Evolutionary conservation across 225 moss, liverwort and hornwort genomes (phyloP).

Genomic region (Climacium dendroides): DNA sequence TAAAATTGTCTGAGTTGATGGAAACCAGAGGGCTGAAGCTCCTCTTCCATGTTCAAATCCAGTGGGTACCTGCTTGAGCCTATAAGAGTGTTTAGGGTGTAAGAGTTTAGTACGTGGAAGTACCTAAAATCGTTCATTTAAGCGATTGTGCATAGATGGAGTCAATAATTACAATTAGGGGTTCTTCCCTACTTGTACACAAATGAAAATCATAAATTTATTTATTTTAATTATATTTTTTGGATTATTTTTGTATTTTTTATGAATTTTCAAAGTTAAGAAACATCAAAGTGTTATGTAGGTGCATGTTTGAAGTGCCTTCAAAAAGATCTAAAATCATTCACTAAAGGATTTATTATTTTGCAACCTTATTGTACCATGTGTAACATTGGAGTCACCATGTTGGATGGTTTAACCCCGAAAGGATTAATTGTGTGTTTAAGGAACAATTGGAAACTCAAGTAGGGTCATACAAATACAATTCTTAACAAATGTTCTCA

Average conservation of each 20-base stretch:
- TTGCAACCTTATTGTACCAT: background rate
- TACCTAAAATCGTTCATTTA: background rate
- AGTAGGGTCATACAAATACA: no score
- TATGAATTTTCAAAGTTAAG: background rate
- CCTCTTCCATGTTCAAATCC: background rate
- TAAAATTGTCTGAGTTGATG: background rate
- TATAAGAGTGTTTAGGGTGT: background rate
- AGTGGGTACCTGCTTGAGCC: background rate
- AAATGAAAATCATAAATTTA: background rate
- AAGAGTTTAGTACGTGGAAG: background rate
- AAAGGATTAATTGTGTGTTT: no score
- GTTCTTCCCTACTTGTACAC: background rate
- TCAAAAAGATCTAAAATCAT: background rate
- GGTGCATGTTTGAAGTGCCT: background rate
- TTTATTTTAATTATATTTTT: no score
- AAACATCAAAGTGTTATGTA: background rate
- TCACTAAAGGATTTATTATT: background rate
- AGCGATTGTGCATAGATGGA: background rate
- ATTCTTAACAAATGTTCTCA: no score
- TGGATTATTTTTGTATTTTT: background rate
- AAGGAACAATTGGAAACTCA: no score
- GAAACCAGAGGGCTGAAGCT: background rate
- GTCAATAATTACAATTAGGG: background rate
- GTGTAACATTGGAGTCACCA: background rate
- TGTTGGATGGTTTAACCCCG: no score